A percentile compares a stretch with the other conserved stretches of the same genome.
phyloP scores from a whole-genome alignment of 306 rosid species.

The Cicer pinnatifidum region DNA sequence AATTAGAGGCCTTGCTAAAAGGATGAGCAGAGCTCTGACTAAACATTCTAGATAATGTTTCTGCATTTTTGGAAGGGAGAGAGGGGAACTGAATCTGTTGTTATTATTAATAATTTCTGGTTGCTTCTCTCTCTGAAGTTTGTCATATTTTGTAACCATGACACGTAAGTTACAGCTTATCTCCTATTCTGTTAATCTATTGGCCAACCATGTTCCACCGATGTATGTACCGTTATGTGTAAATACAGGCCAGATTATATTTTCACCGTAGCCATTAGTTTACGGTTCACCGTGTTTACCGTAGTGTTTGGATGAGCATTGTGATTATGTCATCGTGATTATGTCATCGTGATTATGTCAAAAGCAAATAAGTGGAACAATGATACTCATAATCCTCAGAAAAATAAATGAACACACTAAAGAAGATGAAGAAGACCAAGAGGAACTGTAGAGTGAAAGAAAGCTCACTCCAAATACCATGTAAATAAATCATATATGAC shows the following conservation, averaged over 20 bases:
- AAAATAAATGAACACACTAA: too few relatives aligned
- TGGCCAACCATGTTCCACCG: neutral
- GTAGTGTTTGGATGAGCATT: too few relatives aligned
- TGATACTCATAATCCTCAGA: too few relatives aligned
- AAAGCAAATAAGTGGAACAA: too few relatives aligned
- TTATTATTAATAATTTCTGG: neutral
- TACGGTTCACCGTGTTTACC: neutral
- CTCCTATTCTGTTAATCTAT: neutral
- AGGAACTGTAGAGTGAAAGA: too few relatives aligned
- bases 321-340: too few relatives aligned
- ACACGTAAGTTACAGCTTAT: neutral
- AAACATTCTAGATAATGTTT: neutral
- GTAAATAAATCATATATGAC: too few relatives aligned
- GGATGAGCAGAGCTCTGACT: neutral
- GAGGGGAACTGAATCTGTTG: neutral
- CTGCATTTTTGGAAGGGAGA: slow-evolving; percentile 29
- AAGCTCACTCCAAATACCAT: too few relatives aligned
- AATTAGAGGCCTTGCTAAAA: neutral
- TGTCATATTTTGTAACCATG: slow-evolving; percentile 34
- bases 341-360: too few relatives aligned
- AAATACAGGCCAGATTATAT: slow-evolving; percentile 4
- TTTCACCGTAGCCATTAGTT: neutral
- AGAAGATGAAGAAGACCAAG: too few relatives aligned
- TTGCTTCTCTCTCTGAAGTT: neutral
- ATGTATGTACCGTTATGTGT: slow-evolving; percentile 15